phyloP scores from a whole-genome alignment of 2,329 filamentous ascomycete species.

The Chaetomiaceae sp. region DNA sequence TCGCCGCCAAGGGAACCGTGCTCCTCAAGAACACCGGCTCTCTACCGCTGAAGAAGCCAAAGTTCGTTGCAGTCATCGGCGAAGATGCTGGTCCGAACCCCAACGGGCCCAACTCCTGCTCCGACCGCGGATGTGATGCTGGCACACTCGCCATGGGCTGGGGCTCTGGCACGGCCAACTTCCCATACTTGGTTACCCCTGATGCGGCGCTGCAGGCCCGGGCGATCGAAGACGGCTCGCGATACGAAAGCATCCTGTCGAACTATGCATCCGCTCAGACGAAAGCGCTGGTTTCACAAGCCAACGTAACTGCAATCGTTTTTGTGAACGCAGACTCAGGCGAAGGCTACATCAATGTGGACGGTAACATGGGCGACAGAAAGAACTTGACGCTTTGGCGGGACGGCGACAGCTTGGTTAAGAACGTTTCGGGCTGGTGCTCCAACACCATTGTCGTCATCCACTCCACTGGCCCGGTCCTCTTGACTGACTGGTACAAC shows the following conservation, averaged over 20 bases:
- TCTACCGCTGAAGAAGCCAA: slow-evolving; percentile 74
- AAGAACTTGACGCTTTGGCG: slow-evolving; percentile 91
- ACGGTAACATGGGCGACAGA: slow-evolving; percentile 80
- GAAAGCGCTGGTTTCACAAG: slow-evolving; percentile 54
- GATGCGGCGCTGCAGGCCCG: slow-evolving; percentile 63
- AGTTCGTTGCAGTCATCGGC: slow-evolving; percentile 71
- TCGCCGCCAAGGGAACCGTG: slow-evolving; percentile 76
- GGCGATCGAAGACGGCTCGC: slow-evolving; percentile 53
- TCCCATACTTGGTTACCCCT: slow-evolving; percentile 72
- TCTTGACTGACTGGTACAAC: slow-evolving; percentile 69
- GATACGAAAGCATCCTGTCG: slow-evolving; percentile 62
- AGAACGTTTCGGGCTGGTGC: slow-evolving; percentile 70
- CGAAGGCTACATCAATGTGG: slow-evolving; percentile 80
- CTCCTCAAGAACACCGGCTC: slow-evolving; percentile 78
- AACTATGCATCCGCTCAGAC: slow-evolving; percentile 61
- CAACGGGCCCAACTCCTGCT: slow-evolving; percentile 73
- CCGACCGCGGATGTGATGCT: slow-evolving; percentile 57
- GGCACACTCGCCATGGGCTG: slow-evolving; percentile 70
- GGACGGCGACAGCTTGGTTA: slow-evolving; percentile 72
- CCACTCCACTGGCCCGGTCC: slow-evolving; percentile 76
- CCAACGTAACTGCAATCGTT: slow-evolving; percentile 69
- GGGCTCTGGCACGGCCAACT: slow-evolving; percentile 70
- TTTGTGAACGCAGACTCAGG: slow-evolving; percentile 86
- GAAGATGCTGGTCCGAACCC: slow-evolving; percentile 75
- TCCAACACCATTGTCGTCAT: slow-evolving; percentile 91